Conservation (phyloP, 306 rosid species). For the Delonix regia region DNA sequence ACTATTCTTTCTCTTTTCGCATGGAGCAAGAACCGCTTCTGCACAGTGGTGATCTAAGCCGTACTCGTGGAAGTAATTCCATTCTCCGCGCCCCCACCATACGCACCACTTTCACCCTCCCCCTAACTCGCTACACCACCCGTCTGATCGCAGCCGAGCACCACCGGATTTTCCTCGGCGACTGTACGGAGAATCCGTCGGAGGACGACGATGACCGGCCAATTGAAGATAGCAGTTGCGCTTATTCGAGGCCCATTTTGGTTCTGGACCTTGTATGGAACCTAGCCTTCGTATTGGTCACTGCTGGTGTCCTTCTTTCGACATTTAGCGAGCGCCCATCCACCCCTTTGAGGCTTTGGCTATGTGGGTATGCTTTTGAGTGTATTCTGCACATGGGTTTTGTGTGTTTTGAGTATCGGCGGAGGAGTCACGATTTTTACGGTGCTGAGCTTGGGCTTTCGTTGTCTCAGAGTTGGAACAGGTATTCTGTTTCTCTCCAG, state of each 20-base stretch:
- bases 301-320: slow-evolving; percentile 64
- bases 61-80: slow-evolving; percentile 27
- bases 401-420: slow-evolving; percentile 57
- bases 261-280: slow-evolving; percentile 77
- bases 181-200: slow-evolving; percentile 37
- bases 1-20: not conserved
- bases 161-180: slow-evolving; percentile 44
- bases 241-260: slow-evolving; percentile 58
- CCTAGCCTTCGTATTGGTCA: slow-evolving; percentile 64
- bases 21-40: slow-evolving; percentile 55
- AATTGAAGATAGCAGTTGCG: slow-evolving; percentile 25
- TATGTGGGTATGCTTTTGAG: slow-evolving; percentile 67
- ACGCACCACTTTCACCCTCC: slow-evolving; percentile 45
- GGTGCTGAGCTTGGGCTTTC: slow-evolving; percentile 36
- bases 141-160: slow-evolving; percentile 49
- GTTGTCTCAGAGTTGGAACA: slow-evolving; percentile 38
- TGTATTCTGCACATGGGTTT: slow-evolving; percentile 65
- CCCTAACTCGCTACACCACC: slow-evolving; percentile 52
- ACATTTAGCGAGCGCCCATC: slow-evolving; percentile 64
- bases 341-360: slow-evolving; percentile 77
- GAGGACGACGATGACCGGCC: slow-evolving; percentile 31
- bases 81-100: slow-evolving; percentile 42
- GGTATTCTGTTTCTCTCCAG: slow-evolving; percentile 38
- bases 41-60: slow-evolving; percentile 10
- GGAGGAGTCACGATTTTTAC: slow-evolving; percentile 17